These are phyloP conservation scores for Benincasa hispida DNA, from an alignment of 306 rosid species.

Conservation along the genomic window DNA sequence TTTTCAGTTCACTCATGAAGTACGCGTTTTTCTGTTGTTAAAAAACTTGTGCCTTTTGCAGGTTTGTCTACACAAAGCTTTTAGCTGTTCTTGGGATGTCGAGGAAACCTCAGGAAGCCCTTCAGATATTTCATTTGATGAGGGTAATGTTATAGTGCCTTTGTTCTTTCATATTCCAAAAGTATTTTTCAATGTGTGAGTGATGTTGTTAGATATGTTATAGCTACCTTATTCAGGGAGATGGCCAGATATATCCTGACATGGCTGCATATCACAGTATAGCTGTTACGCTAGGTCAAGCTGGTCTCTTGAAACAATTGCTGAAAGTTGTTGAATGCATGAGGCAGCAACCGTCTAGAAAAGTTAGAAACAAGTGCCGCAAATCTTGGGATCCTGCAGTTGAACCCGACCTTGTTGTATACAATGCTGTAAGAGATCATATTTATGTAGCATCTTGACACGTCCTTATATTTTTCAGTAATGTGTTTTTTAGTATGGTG, in stretches of 20 bases:
- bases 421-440: constrained; percentile 65
- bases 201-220: constrained; percentile 15
- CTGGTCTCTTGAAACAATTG: constrained; percentile 70
- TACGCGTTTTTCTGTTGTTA: neutral
- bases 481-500: neutral
- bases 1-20: neutral
- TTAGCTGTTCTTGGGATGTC: constrained; percentile 84
- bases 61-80: constrained; percentile 89
- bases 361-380: constrained; percentile 18
- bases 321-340: constrained; percentile 57
- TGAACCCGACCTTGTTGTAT: constrained; percentile 76
- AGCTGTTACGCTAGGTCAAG: constrained; percentile 90
- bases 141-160: constrained; percentile 44
- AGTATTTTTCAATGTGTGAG: constrained; percentile 6
- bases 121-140: constrained; percentile 59
- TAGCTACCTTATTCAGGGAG: constrained; percentile 44
- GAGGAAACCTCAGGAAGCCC: constrained; percentile 73
- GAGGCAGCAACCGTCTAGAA: constrained; percentile 57
- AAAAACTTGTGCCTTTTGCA: constrained; percentile 21
- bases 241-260: constrained; percentile 62
- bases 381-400: constrained; percentile 68
- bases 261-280: constrained; percentile 89
- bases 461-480: constrained; percentile 12
- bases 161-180: constrained; percentile 10
- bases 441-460: constrained; percentile 6